Conservation (phyloP, 495 filamentous ascomycete species). For the Sphaerosporella brunnea region DNA sequence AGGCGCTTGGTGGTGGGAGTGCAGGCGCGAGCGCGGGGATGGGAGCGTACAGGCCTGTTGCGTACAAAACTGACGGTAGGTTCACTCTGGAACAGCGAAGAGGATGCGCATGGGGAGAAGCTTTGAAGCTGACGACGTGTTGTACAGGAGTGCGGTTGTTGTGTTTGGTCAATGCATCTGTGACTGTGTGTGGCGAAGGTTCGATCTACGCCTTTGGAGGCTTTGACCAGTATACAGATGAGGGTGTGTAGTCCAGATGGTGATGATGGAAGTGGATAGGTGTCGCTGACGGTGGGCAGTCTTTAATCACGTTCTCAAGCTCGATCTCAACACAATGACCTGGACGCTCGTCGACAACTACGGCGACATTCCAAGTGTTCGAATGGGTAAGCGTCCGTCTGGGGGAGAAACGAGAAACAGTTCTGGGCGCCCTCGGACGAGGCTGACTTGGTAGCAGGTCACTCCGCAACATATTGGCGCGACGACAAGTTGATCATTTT, state of each 20-base stretch:
- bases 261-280: background rate
- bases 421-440: conserved; percentile 6
- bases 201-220: conserved; percentile 95
- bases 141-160: conserved; percentile 65
- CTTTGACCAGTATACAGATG: conserved; percentile 98
- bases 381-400: conserved; percentile 91
- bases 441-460: conserved; percentile 37
- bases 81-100: background rate
- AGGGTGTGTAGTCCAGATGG: conserved; percentile 35
- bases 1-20: background rate
- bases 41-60: conserved; percentile 17
- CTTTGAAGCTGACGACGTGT: conserved; percentile 8
- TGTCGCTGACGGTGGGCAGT: conserved; percentile 34
- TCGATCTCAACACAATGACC: conserved; percentile 69
- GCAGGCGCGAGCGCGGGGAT: background rate
- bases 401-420: no score
- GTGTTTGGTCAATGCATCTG: conserved; percentile 91
- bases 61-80: conserved; percentile 24
- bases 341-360: conserved; percentile 98
- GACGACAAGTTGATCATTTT: conserved; percentile 89
- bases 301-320: conserved; percentile 86
- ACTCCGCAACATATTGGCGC: conserved; percentile 88
- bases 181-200: conserved; percentile 90
- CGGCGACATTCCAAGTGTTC: conserved; percentile 90
- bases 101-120: background rate